These are phyloP conservation scores for Porodaedalea pini DNA, from an alignment of 1,284 basidiomycete species.

Conservation along the genomic window DNA sequence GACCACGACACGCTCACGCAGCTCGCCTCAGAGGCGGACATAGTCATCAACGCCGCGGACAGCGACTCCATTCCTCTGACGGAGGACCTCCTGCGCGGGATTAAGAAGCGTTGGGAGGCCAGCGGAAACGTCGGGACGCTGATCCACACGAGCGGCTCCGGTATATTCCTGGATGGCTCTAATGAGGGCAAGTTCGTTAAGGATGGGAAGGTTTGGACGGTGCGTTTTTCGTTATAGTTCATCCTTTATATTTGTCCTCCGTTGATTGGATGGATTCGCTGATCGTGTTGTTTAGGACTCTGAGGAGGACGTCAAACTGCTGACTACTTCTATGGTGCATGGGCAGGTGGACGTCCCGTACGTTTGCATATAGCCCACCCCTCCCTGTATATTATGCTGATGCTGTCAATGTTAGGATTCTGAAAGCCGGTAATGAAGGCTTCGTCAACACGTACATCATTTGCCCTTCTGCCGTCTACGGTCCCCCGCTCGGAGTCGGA, in stretches of 20 bases:
- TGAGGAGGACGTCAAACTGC: slow-evolving; percentile 20
- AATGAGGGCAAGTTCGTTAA: slow-evolving; percentile 21
- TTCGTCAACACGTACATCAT: slow-evolving; percentile 22
- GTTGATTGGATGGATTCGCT: too few species aligned
- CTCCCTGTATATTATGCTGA: neutral
- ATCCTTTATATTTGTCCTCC: neutral
- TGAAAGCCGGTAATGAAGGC: slow-evolving; percentile 19
- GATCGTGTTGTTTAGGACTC: slow-evolving; percentile 18
- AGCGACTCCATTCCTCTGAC: slow-evolving; percentile 21
- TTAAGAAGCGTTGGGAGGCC: slow-evolving; percentile 16
- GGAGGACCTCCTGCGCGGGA: slow-evolving; percentile 21
- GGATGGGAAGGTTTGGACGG: slow-evolving; percentile 24
- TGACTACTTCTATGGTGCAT: slow-evolving; percentile 16
- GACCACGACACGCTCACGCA: neutral
- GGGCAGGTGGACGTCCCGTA: slow-evolving; percentile 22
- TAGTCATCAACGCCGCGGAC: slow-evolving; percentile 25
- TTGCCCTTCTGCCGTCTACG: slow-evolving; percentile 20
- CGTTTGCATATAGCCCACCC: neutral
- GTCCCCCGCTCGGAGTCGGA: neutral
- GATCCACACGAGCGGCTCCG: slow-evolving; percentile 26
- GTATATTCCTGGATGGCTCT: slow-evolving; percentile 20
- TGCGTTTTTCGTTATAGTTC: slow-evolving; percentile 11
- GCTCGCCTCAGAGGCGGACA: slow-evolving; percentile 13
- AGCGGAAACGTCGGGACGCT: slow-evolving; percentile 19
- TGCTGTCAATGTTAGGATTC: too few species aligned